Evolutionary conservation across 495 filamentous ascomycete genomes (phyloP).

Genomic region (Daldinia vernicosa): DNA sequence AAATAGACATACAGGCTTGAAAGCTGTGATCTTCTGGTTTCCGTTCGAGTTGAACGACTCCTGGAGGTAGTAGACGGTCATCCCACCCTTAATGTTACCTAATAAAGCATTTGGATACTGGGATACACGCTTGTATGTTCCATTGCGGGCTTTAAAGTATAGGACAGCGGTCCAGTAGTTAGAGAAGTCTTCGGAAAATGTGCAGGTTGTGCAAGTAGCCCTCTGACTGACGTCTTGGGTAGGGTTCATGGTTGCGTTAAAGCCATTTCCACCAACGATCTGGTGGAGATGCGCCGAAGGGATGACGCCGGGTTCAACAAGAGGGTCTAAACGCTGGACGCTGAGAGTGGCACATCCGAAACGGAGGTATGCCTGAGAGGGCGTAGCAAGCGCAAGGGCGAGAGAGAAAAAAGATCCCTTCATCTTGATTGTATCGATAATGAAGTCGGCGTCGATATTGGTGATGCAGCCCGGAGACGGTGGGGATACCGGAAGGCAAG

Average conservation of each 20-base stretch:
- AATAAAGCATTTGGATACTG: slow-evolving; percentile 51
- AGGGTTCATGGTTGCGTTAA: slow-evolving; percentile 49
- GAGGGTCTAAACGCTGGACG: slow-evolving; percentile 53
- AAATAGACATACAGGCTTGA: slow-evolving; percentile 51
- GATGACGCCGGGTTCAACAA: slow-evolving; percentile 44
- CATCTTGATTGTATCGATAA: slow-evolving; percentile 43
- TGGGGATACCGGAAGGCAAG: slow-evolving; percentile 11
- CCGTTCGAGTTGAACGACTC: slow-evolving; percentile 49
- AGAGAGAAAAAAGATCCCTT: slow-evolving; percentile 46
- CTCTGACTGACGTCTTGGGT: slow-evolving; percentile 26
- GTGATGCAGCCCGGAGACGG: slow-evolving; percentile 15
- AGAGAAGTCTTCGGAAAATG: slow-evolving; percentile 48
- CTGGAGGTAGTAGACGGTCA: slow-evolving; percentile 57
- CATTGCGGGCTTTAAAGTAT: slow-evolving; percentile 51
- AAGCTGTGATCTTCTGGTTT: slow-evolving; percentile 54
- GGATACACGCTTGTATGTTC: slow-evolving; percentile 52
- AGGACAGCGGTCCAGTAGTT: slow-evolving; percentile 53
- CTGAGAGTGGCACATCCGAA: slow-evolving; percentile 50
- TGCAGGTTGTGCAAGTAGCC: slow-evolving; percentile 50
- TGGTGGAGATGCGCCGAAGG: slow-evolving; percentile 48
- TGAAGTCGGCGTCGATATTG: slow-evolving; percentile 17
- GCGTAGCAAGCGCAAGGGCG: slow-evolving; percentile 42
- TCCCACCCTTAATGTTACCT: slow-evolving; percentile 51
- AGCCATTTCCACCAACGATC: slow-evolving; percentile 49
- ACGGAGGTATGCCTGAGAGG: slow-evolving; percentile 48